Evolutionary conservation across 2,329 filamentous ascomycete species (phyloP).

Genomic region (Penicillium frequentans): DNA sequence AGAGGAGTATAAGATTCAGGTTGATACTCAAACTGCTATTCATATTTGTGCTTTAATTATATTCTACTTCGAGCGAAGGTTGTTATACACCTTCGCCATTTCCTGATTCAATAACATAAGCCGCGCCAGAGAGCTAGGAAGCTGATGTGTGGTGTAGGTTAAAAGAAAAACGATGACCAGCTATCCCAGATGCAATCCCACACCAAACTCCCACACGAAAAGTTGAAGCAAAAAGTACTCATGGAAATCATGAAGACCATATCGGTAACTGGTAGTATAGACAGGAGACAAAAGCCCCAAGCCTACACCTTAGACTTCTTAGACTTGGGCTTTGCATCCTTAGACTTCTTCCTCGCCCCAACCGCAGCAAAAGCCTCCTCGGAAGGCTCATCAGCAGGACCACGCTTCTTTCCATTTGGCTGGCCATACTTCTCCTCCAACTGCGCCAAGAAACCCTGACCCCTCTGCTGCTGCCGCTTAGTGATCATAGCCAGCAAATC

Average conservation of each 20-base stretch:
- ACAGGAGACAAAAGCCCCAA: not conserved
- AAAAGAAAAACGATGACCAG: not conserved
- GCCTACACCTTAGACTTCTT: conserved; percentile 27
- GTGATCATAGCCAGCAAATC: conserved; percentile 73
- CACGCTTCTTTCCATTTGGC: conserved; percentile 45
- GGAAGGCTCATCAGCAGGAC: conserved; percentile 54
- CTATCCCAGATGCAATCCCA: not conserved
- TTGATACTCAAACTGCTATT: no score
- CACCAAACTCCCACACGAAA: not conserved
- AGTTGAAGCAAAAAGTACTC: not conserved
- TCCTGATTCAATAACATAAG: not conserved
- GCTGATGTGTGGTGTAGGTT: not conserved
- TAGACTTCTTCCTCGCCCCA: conserved; percentile 40
- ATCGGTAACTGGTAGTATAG: not conserved
- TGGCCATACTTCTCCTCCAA: conserved; percentile 74
- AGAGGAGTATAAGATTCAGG: no score
- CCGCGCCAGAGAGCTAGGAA: not conserved
- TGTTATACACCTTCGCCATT: not conserved
- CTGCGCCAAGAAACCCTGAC: conserved; percentile 65
- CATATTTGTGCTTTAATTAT: no score
- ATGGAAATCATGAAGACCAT: not conserved
- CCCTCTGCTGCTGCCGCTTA: conserved; percentile 65
- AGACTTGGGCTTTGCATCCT: conserved; percentile 35
- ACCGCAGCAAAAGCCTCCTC: conserved; percentile 61
- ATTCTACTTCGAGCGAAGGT: no score